Conservation (phyloP, 208 protist species). For the Trypanosoma mega region DNA sequence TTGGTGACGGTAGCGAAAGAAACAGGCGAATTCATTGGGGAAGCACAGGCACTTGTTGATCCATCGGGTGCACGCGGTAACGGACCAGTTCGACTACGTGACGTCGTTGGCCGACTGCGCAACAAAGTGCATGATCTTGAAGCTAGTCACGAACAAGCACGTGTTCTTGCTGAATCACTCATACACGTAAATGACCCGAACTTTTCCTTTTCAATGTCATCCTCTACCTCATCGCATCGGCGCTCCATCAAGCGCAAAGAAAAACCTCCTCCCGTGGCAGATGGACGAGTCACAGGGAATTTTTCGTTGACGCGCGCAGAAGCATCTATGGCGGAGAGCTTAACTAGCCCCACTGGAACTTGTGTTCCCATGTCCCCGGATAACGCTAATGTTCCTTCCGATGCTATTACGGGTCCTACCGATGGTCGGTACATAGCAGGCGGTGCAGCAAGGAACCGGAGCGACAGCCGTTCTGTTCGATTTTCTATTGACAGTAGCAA, state of each 20-base stretch:
- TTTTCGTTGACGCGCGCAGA: slow-evolving; percentile 1
- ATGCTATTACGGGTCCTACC: no score
- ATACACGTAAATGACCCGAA: slow-evolving; percentile 13
- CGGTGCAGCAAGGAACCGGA: no score
- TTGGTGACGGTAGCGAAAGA: slow-evolving; percentile 10
- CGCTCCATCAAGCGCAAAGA: slow-evolving; percentile 1
- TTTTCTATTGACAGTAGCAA: no score
- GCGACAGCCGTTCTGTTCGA: no score
- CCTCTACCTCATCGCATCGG: background rate
- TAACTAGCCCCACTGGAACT: background rate
- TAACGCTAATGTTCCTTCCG: no score
- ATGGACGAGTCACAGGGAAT: background rate
- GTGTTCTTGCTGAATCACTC: slow-evolving; percentile 11
- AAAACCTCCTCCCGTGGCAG: slow-evolving; percentile 15
- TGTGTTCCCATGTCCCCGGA: no score
- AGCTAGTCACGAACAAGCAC: background rate
- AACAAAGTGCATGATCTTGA: slow-evolving; percentile 9
- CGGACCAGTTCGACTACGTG: slow-evolving; percentile 4
- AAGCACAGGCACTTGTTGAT: slow-evolving; percentile 5
- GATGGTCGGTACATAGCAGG: no score
- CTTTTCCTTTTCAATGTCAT: slow-evolving; percentile 2
- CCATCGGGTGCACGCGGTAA: background rate
- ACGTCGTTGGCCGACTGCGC: background rate
- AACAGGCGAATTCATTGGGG: slow-evolving; percentile 20
- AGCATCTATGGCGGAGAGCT: background rate